Conservation (phyloP, 164 flowering plant genomes). For the Protea cynaroides region DNA sequence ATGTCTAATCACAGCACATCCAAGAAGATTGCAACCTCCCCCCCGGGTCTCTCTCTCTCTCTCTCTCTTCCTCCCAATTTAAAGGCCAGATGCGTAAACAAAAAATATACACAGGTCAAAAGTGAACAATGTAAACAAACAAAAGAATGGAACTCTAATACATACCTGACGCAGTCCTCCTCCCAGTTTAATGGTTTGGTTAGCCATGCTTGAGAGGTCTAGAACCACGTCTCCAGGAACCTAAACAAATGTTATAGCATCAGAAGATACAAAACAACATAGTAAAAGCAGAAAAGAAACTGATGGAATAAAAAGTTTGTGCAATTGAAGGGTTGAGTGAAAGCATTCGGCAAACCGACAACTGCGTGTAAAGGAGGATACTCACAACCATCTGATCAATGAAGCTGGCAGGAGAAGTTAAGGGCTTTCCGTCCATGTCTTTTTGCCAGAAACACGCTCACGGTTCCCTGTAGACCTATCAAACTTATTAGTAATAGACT, state of each 20-base stretch:
- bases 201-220: constrained; percentile 62
- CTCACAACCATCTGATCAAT: constrained; percentile 50
- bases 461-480: no score
- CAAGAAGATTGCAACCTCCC: no score
- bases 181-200: constrained; percentile 83
- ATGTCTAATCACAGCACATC: no score
- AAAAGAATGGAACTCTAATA: background rate
- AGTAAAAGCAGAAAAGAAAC: background rate
- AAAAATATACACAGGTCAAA: no score
- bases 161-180: constrained; percentile 83
- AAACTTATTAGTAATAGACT: no score
- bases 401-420: constrained; percentile 26
- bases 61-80: no score
- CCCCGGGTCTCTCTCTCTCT: no score
- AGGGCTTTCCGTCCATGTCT: constrained; percentile 21
- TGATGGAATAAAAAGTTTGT: background rate
- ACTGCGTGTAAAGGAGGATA: background rate
- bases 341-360: background rate
- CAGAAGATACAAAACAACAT: background rate
- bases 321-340: background rate
- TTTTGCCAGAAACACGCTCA: background rate
- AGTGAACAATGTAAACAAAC: background rate
- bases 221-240: constrained; percentile 88
- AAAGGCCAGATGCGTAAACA: no score
- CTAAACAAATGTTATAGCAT: constrained; percentile 22